Percentiles rank a stretch among this genome's conserved stretches.
phyloP scores from a whole-genome alignment of 768 basidiomycete species.

The Suillus bovinus region DNA sequence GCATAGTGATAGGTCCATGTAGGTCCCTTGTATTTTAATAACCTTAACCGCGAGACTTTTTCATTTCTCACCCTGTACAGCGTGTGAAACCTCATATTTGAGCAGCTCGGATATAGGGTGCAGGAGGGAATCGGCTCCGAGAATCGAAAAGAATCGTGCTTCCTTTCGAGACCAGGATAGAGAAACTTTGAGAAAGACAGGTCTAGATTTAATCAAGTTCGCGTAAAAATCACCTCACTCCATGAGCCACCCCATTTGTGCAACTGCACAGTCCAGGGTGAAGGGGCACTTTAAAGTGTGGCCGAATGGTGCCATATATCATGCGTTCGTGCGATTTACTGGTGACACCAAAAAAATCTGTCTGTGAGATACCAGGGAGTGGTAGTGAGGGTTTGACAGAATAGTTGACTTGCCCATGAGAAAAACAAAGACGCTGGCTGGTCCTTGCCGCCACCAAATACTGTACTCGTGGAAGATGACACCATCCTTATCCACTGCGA shows the following conservation, averaged over 20 bases:
- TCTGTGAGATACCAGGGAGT: not conserved
- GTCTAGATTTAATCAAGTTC: too few relatives aligned
- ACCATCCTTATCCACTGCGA: not conserved
- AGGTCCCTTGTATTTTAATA: not conserved
- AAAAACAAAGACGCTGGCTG: not conserved
- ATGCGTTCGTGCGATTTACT: not conserved
- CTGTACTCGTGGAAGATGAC: too few relatives aligned
- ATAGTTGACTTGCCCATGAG: not conserved
- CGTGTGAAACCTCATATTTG: too few relatives aligned
- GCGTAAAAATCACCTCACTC: too few relatives aligned
- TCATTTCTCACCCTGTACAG: not conserved
- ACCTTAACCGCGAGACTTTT: not conserved
- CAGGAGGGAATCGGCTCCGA: too few relatives aligned
- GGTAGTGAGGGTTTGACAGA: not conserved
- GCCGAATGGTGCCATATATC: not conserved
- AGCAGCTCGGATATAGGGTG: too few relatives aligned
- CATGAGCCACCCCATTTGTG: too few relatives aligned
- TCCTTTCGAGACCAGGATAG: too few relatives aligned
- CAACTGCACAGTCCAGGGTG: too few relatives aligned
- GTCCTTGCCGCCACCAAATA: not conserved
- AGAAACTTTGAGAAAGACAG: too few relatives aligned
- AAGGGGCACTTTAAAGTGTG: too few relatives aligned
- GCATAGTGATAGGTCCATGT: not conserved
- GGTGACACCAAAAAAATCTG: not conserved
- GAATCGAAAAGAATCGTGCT: too few relatives aligned